Evolutionary conservation across 2,329 filamentous ascomycete genomes (phyloP).

Genomic region (Elsinoe ampelina): DNA sequence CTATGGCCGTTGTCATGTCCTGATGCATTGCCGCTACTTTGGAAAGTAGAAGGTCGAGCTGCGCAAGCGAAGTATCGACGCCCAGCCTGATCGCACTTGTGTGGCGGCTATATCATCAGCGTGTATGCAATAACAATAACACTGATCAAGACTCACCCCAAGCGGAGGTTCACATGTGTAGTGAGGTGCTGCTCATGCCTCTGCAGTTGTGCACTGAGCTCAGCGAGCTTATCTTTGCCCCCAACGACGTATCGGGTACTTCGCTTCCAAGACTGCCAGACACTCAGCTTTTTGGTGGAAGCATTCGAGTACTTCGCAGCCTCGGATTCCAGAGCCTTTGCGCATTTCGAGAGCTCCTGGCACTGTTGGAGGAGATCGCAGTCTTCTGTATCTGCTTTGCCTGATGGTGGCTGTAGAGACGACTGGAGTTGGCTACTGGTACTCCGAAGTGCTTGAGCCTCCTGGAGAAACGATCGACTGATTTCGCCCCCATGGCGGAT

Average conservation of each 20-base stretch:
- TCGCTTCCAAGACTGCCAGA: not conserved
- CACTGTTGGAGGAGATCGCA: not conserved
- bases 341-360: not conserved
- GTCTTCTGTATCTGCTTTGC: not conserved
- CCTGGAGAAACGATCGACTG: not conserved
- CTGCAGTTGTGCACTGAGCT: not conserved
- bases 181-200: not conserved
- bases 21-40: not conserved
- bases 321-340: not conserved
- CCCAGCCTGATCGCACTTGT: not conserved
- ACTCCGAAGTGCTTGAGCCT: not conserved
- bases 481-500: not conserved
- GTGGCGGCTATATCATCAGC: not conserved
- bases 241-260: not conserved
- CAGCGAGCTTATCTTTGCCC: not conserved
- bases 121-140: not conserved
- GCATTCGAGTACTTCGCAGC: not conserved
- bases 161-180: not conserved
- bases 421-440: not conserved
- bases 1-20: not conserved
- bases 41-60: not conserved
- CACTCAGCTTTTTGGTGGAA: not conserved
- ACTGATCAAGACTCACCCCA: not conserved
- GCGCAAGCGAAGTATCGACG: not conserved
- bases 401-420: not conserved